Conservation (phyloP, 768 basidiomycete genomes). For the Suillus subaureus region DNA sequence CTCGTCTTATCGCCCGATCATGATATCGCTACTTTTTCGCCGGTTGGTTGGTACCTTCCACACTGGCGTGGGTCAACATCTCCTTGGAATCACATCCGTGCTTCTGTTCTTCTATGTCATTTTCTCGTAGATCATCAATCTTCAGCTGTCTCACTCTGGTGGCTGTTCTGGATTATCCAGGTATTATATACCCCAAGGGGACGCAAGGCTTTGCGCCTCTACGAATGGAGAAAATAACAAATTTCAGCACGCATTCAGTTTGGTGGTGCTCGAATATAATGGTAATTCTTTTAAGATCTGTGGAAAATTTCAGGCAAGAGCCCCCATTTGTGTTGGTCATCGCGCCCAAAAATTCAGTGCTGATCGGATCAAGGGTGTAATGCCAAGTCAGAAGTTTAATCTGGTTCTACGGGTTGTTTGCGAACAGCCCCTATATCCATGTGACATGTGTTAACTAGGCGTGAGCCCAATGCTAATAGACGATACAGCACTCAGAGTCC, state of each 20-base stretch:
- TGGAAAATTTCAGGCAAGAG: neutral
- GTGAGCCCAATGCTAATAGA: neutral
- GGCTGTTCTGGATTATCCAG: neutral
- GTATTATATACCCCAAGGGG: neutral
- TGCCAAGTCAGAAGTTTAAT: neutral
- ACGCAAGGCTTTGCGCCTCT: neutral
- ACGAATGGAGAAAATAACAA: conserved; percentile 30
- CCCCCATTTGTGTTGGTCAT: neutral
- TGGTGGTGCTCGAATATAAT: neutral
- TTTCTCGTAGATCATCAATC: neutral
- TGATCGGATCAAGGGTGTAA: neutral
- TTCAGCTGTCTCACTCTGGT: neutral
- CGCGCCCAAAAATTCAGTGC: neutral
- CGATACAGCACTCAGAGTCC: neutral
- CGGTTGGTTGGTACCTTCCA: neutral
- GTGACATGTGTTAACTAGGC: neutral
- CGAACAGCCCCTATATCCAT: neutral
- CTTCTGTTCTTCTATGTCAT: neutral
- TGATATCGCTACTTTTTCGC: neutral
- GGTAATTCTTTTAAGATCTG: neutral
- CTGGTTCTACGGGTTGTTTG: neutral
- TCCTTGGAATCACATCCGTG: neutral
- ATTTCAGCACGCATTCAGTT: conserved; percentile 67
- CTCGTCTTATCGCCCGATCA: neutral
- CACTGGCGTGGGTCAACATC: neutral